These are phyloP conservation scores for Solanum chacoense DNA, from an alignment of 305 asterid species.

Conservation along the genomic window DNA sequence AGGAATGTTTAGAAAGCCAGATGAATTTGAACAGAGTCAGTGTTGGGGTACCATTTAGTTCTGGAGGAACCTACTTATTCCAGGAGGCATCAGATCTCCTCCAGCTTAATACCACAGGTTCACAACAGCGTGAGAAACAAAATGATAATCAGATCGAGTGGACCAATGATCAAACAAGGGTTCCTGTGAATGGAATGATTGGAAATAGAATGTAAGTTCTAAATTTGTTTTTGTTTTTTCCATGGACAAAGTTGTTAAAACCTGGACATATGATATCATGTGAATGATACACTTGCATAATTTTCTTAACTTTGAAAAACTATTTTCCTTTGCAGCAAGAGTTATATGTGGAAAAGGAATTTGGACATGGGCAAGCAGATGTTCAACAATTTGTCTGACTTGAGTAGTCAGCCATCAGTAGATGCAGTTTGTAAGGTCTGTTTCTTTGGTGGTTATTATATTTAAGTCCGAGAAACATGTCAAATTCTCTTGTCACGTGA, in stretches of 20 bases:
- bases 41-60: background rate
- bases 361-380: background rate
- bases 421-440: conserved; percentile 3
- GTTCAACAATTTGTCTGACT: background rate
- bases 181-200: background rate
- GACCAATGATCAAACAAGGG: background rate
- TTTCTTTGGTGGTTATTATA: background rate
- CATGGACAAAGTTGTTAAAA: background rate
- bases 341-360: background rate
- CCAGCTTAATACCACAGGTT: background rate
- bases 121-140: background rate
- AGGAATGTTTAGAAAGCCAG: conserved; percentile 1
- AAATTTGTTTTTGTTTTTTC: background rate
- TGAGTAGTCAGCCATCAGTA: background rate
- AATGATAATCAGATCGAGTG: background rate
- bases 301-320: background rate
- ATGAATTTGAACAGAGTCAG: conserved; percentile 2
- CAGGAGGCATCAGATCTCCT: background rate
- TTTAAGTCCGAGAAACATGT: background rate
- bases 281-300: background rate
- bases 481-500: background rate
- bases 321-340: conserved; percentile 1
- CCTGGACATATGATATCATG: background rate
- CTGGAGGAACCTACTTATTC: background rate
- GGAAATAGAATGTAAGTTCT: background rate